Evolutionary conservation across 2,329 filamentous ascomycete genomes (phyloP).

Genomic region (Exophiala aquamarina): DNA sequence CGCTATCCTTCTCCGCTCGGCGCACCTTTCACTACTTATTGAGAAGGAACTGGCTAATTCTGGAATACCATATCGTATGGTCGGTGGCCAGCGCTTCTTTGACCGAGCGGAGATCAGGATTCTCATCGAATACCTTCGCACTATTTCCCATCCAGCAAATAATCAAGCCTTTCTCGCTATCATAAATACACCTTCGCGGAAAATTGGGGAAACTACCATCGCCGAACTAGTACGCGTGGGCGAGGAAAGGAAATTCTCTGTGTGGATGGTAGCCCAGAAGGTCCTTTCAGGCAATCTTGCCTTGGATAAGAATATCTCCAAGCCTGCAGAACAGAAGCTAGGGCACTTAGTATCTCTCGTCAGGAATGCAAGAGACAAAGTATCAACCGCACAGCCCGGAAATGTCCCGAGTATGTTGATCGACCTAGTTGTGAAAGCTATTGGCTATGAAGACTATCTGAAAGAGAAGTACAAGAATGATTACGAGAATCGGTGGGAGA

Average conservation of each 20-base stretch:
- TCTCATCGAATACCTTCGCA: conserved; percentile 81
- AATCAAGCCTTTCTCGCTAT: conserved; percentile 82
- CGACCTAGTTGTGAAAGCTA: conserved; percentile 60
- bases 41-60: conserved; percentile 77
- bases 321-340: conserved; percentile 58
- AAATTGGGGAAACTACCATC: conserved; percentile 77
- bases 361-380: conserved; percentile 55
- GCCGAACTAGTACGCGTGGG: conserved; percentile 75
- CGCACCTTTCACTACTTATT: conserved; percentile 78
- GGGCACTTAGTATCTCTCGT: conserved; percentile 61
- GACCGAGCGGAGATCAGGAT: conserved; percentile 87
- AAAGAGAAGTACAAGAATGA: conserved; percentile 70
- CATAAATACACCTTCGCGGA: conserved; percentile 79
- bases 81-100: conserved; percentile 87
- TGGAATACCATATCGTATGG: conserved; percentile 87
- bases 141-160: conserved; percentile 80
- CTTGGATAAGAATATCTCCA: conserved; percentile 55
- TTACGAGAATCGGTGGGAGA: conserved; percentile 78
- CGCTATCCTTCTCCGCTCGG: conserved; percentile 83
- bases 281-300: conserved; percentile 53
- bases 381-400: conserved; percentile 36
- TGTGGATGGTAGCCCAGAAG: conserved; percentile 74
- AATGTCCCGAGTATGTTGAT: conserved; percentile 50
- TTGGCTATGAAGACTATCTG: conserved; percentile 73
- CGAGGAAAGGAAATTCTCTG: conserved; percentile 63